Base-by-base conservation (phyloP, 2,329 filamentous ascomycete species). In the Dothideomycetidae sp. region DNA sequence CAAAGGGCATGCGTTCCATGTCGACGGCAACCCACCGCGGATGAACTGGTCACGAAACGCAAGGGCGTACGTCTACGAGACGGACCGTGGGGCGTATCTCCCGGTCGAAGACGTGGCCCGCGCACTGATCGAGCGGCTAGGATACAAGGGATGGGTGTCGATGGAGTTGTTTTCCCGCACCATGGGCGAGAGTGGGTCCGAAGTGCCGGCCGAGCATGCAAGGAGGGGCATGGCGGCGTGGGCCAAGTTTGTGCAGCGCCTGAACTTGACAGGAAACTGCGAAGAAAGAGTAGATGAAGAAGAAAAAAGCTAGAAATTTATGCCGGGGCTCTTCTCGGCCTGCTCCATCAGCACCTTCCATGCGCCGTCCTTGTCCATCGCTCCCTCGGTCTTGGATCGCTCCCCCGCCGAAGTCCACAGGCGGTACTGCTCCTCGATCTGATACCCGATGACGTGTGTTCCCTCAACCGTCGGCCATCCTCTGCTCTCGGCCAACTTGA, bases 31-130 rank as follows among this genome's bases (percentile, higher is more conserved):
- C 54, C 67, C 65, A 13, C 48, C 67, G 2, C 58, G 74, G 3
- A 84, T 84, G 80, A 80, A 67, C 48, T 85, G 80, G 80, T 79
- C 70, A 28, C 60, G 80, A 13, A 83, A 83, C 51, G 78, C 75
- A 42, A 62, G 80, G 11, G 53, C 78, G 4, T 82, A 78, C 48
- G 70, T 76, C 42, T 73, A 78, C 46, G 57, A 75, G 50, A 54
- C 64, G 51, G 54, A 70, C 3, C 54, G 61, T 7, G 21, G 21
- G n/a, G 21, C 7, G 7, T 26, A 26, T 26, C 21, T 26, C 7
- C 21, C 21, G n/a, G 21, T 26, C 7, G 21, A 26, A 26, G 21
- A 26, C 7, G 21, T 26, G 7, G 21, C 21, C n/a, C 7, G 21
- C 7, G 21, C n/a, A 7, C 7, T 26, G 7, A 26, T 26, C 7